Evolutionary conservation across 78 protist species (phyloP), one percentile per base, ranked within the genome.

Genomic region (Dictyostelium citrinum): DNA sequence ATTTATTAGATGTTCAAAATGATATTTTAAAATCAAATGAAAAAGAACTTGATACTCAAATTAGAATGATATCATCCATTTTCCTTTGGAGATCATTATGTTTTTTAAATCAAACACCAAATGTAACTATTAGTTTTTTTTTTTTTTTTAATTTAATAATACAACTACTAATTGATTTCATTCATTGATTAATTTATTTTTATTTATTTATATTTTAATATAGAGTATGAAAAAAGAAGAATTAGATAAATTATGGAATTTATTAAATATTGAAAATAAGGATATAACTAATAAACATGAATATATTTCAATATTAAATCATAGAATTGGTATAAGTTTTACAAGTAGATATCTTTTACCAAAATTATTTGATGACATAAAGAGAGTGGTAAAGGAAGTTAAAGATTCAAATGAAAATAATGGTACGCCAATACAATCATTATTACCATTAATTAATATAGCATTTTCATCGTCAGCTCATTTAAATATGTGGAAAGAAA

Each of bases 291-390:
- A 70, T 70, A 70, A 70, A 64, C 39, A 22, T 16, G 43, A 33
- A 29, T 31, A 31, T 31, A 31, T 70, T 14, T 31, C 24, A 70
- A 31, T 70, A 33, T 70, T 70, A 33, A 70, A 31, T 70, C 45
- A 70, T 31, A 27, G 43, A 70, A 33, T 70, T 8, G 43, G 43
- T 31, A 70, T 70, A 5, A 35, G 46, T 70, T 27, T 70, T 33
- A 29, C 77, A 70, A 70, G 77, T 70, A 70, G 77, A 70, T 70
- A 70, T 70, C 35, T 70, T 29, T 29, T 70, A 33, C 43, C 77
- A 33, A 70, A 17, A 70, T 27, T 70, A 70, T 31, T 16, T 12
- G 37, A 70, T 33, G 43, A 70, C 33, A 33, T 70, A 31, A 70
- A 29, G 6, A 35, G 37, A 33, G 22, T 16, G 11, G 45, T 70